Evolutionary conservation across 2,329 filamentous ascomycete species (phyloP), one percentile per base, ranked within the genome.

Genomic region (Chrysoporthe cubensis): DNA sequence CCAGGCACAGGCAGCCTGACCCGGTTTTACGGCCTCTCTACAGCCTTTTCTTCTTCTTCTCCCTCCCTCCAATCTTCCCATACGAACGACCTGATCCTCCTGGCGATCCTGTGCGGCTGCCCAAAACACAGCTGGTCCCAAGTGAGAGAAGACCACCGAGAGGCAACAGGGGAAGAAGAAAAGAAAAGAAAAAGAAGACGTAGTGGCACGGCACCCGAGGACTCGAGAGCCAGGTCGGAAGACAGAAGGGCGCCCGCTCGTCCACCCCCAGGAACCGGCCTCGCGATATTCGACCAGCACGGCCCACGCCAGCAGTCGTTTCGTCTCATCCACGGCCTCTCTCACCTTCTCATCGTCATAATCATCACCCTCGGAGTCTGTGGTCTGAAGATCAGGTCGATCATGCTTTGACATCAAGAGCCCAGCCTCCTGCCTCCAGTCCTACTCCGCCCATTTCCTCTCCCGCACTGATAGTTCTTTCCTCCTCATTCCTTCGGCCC

Each of bases 401-500:
- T 62, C 66, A 70, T 70, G 69, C 65, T 64, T 64, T 70, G 67
- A 70, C 64, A 62, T 62, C 62, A 61, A 58, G 57, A 54, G 16
- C 54, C 44, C 37, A 56, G 50, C 42, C 58, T 71, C 44, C 59
- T 61, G 26, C 59, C 26, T 44, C 59, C 32, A 46, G 59, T 61
- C 59, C 63, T 61, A 54, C 63, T 63, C 66, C 62, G 57, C 62
- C 69, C 21, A 60, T 68, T 66, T 37, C 37, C 50, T 42, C 58
- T 43, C 65, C n/a, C 18, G 57, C 63, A 54, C 62, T 26, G 59
- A 57, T 62, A 68, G 61, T 48, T 43, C 63, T 37, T 58, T 62
- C 54, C n/a, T 56, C 48, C 43, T 32, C 62, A 52, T 65, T 66
- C 66, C 64, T 69, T 66, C 56, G 54, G 54, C 52, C 59, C 60